A percentile compares a stretch with the other conserved stretches of the same genome.
phyloP scores from a whole-genome alignment of 176 grass and related monocot species.

The Aegilops bicornis region DNA sequence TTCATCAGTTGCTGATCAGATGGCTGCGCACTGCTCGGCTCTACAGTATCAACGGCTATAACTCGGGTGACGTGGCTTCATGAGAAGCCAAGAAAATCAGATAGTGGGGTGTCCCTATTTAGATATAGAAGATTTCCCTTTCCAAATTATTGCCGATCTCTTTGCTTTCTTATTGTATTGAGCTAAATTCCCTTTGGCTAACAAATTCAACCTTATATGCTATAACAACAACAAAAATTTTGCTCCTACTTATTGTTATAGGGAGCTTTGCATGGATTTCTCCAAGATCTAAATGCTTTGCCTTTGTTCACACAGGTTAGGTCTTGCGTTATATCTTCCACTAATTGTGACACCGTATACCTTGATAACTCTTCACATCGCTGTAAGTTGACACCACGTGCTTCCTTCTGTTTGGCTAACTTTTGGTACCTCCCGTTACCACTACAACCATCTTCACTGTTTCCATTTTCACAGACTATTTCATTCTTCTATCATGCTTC shows the following conservation, averaged over 20 bases:
- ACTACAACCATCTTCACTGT: not conserved
- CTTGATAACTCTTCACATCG: slow-evolving; percentile 26
- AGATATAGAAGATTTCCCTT: not conserved
- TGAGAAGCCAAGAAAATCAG: too few species aligned
- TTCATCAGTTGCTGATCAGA: too few species aligned
- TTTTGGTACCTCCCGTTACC: not conserved
- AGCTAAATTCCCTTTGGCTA: not conserved
- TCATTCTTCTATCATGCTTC: slow-evolving; percentile 31
- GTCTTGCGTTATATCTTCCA: not conserved
- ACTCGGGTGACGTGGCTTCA: too few species aligned
- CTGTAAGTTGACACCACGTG: slow-evolving; percentile 26
- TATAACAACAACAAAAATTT: not conserved
- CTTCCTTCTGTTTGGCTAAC: not conserved
- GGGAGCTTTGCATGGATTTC: slow-evolving; percentile 7
- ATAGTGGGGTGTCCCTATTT: too few species aligned
- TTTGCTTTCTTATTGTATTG: not conserved
- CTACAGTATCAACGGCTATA: too few species aligned
- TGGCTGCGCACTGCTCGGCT: too few species aligned
- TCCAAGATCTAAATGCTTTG: not conserved
- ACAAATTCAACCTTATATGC: not conserved
- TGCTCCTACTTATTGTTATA: not conserved
- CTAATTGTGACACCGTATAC: slow-evolving; percentile 10
- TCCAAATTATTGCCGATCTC: not conserved
- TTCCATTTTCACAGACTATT: slow-evolving; percentile 4
- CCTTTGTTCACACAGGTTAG: slow-evolving; percentile 27